phyloP scores from a whole-genome alignment of 441 rosid species.

The Populus tomentosa region DNA sequence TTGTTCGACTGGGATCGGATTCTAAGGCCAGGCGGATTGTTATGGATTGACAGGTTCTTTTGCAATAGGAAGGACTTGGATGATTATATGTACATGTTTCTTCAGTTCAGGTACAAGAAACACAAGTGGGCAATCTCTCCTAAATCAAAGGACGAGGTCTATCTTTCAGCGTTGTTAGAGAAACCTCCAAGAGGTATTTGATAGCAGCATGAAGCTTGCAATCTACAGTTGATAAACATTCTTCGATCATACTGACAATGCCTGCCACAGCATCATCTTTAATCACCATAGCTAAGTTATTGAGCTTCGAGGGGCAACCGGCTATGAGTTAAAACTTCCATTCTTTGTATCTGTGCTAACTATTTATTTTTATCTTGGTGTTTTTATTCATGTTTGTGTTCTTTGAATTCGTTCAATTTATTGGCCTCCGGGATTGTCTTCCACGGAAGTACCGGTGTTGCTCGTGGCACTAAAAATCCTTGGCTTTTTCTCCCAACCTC shows the following conservation, averaged over 20 bases:
- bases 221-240: not conserved
- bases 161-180: constrained; percentile 79
- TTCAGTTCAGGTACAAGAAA: constrained; percentile 84
- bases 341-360: too few relatives aligned
- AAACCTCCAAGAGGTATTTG: constrained; percentile 82
- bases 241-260: not conserved
- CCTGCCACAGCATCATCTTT: not conserved
- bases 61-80: constrained; percentile 65
- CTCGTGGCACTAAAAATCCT: too few relatives aligned
- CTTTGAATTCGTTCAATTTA: too few relatives aligned
- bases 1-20: constrained; percentile 84
- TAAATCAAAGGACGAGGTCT: constrained; percentile 64
- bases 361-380: too few relatives aligned
- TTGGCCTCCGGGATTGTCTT: too few relatives aligned
- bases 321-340: too few relatives aligned
- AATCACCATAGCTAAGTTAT: too few relatives aligned
- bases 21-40: constrained; percentile 76
- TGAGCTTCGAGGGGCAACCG: too few relatives aligned
- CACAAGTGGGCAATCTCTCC: constrained; percentile 71
- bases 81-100: constrained; percentile 86
- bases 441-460: too few relatives aligned
- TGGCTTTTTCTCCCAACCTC: too few relatives aligned
- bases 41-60: constrained; percentile 83
- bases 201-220: not conserved
- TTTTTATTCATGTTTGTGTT: too few relatives aligned